Evolutionary conservation across 2,329 filamentous ascomycete species (phyloP).

Genomic region (Ceratocystis variospora): DNA sequence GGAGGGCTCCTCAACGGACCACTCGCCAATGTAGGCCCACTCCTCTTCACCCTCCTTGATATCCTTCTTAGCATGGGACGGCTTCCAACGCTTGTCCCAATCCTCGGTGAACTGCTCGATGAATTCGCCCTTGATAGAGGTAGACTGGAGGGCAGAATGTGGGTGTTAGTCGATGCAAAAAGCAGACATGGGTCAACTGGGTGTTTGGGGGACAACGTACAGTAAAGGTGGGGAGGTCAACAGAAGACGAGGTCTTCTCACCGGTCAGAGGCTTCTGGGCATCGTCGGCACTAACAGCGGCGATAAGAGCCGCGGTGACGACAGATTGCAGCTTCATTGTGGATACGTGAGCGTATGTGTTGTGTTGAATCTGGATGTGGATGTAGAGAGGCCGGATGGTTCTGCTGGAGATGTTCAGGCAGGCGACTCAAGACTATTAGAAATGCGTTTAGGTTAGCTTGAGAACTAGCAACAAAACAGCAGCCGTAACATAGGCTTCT

Average conservation of each 20-base stretch:
- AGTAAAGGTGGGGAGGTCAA: constrained; percentile 70
- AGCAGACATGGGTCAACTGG: neutral
- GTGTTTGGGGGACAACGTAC: constrained; percentile 40
- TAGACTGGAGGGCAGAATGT: constrained; percentile 46
- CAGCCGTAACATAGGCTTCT: too few species aligned
- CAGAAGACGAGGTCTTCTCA: constrained; percentile 45
- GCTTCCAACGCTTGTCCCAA: constrained; percentile 88
- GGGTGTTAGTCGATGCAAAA: neutral
- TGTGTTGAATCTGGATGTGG: neutral
- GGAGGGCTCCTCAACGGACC: constrained; percentile 86
- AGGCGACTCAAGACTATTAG: neutral
- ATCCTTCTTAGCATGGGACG: constrained; percentile 94
- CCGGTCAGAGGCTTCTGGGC: constrained; percentile 38
- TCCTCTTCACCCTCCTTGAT: constrained; percentile 60
- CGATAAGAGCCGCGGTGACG: constrained; percentile 57
- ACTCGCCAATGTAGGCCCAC: constrained; percentile 95
- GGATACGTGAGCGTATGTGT: constrained; percentile 22
- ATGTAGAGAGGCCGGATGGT: neutral
- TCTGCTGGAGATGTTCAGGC: neutral
- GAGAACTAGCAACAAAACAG: too few species aligned
- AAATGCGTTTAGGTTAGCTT: neutral
- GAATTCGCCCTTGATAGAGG: constrained; percentile 80
- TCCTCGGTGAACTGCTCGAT: constrained; percentile 96
- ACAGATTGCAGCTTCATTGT: constrained; percentile 76
- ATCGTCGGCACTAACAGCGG: constrained; percentile 29